These are phyloP conservation scores for Colletotrichum horii DNA, from an alignment of 2,329 filamentous ascomycete species.

Conservation along the genomic window DNA sequence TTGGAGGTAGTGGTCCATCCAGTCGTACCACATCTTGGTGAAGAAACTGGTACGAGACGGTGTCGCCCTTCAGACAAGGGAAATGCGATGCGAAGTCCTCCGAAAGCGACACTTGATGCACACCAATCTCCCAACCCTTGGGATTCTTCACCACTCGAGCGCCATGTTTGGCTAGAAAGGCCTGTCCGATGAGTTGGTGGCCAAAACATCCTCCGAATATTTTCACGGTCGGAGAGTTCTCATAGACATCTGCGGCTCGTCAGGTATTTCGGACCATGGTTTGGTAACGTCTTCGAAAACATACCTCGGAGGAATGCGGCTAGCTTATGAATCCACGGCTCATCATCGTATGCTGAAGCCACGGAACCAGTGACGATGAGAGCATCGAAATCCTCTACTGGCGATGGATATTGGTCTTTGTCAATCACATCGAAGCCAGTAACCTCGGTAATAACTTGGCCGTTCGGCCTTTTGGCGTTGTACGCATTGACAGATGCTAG, in stretches of 20 bases:
- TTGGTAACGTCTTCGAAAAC: background rate
- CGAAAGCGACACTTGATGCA: slow-evolving; percentile 30
- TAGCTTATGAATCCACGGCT: slow-evolving; percentile 26
- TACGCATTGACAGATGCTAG: background rate
- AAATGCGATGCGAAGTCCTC: slow-evolving; percentile 23
- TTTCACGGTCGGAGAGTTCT: slow-evolving; percentile 30
- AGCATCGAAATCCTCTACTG: slow-evolving; percentile 34
- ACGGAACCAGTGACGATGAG: slow-evolving; percentile 44
- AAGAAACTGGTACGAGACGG: slow-evolving; percentile 39
- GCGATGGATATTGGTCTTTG: slow-evolving; percentile 36
- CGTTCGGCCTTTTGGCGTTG: background rate
- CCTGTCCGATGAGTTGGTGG: slow-evolving; percentile 44
- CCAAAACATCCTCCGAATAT: slow-evolving; percentile 50
- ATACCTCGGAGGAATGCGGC: slow-evolving; percentile 23
- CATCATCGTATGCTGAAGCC: slow-evolving; percentile 33
- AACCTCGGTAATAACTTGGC: slow-evolving; percentile 24
- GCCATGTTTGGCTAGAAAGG: slow-evolving; percentile 34
- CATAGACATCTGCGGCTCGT: slow-evolving; percentile 28
- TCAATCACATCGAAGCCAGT: slow-evolving; percentile 37
- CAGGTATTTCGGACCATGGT: background rate
- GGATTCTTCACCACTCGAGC: slow-evolving; percentile 30
- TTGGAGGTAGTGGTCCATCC: slow-evolving; percentile 10
- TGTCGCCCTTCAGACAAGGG: background rate
- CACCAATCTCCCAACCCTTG: slow-evolving; percentile 34
- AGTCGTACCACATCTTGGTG: slow-evolving; percentile 37